A percentile compares a stretch with the other conserved stretches of the same genome.
These are phyloP conservation scores for Starmerella kuoi DNA, from an alignment of 805 yeast genomes.

Conservation along the genomic window DNA sequence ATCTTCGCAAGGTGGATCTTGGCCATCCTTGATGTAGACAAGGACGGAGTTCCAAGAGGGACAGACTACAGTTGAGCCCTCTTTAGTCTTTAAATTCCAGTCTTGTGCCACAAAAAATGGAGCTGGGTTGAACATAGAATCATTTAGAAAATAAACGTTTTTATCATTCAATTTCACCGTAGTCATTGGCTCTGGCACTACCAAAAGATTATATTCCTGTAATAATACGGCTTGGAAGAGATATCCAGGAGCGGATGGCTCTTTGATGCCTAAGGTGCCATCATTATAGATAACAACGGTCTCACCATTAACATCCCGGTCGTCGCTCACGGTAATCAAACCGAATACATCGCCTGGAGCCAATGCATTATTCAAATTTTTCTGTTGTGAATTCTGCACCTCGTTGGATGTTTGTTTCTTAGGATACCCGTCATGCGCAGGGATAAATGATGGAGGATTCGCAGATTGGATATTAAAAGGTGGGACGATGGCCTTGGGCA, in stretches of 20 bases:
- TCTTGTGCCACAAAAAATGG: conserved; percentile 18
- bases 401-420: too few relatives aligned
- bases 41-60: conserved; percentile 24
- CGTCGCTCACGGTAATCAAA: conserved; percentile 15
- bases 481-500: too few relatives aligned
- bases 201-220: conserved; percentile 22
- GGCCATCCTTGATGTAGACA: conserved; percentile 12
- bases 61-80: conserved; percentile 19
- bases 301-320: conserved; percentile 14
- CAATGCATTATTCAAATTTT: conserved; percentile 5
- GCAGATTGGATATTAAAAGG: too few relatives aligned
- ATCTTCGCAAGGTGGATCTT: conserved; percentile 17
- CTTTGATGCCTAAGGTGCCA: conserved; percentile 21
- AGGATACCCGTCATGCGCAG: too few relatives aligned
- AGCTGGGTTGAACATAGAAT: conserved; percentile 21
- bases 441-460: too few relatives aligned
- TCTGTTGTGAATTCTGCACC: too few relatives aligned
- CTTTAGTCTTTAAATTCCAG: conserved; percentile 13
- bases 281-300: conserved; percentile 21
- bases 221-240: conserved; percentile 21
- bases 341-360: conserved; percentile 25
- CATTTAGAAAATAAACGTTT: conserved; percentile 19
- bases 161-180: conserved; percentile 20
- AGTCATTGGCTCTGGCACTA: conserved; percentile 24
- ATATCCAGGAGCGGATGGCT: conserved; percentile 21